Percentiles rank a stretch among this genome's conserved stretches.
phyloP scores from a whole-genome alignment of 106 monocot genomes.

The Ottelia alismoides region DNA sequence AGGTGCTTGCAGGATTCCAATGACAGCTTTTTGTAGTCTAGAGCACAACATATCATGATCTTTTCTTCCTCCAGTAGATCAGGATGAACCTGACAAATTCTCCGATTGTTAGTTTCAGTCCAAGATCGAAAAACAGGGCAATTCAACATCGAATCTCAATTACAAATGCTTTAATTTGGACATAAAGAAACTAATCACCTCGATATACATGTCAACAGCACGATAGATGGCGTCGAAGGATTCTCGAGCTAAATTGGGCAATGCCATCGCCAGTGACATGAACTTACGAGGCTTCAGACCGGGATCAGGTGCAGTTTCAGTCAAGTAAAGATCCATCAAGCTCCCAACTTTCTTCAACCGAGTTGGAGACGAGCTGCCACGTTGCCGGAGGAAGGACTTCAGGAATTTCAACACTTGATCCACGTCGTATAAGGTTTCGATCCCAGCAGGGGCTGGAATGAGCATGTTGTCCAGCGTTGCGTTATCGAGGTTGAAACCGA shows the following conservation, averaged over 20 bases:
- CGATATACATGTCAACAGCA: constrained; percentile 65
- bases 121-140: too few species aligned
- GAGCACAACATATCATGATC: constrained; percentile 45
- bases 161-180: too few species aligned
- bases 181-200: constrained; percentile 22
- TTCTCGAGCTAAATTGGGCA: constrained; percentile 60
- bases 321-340: constrained; percentile 63
- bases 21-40: constrained; percentile 67
- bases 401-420: constrained; percentile 43
- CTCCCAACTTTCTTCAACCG: constrained; percentile 51
- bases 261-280: constrained; percentile 23
- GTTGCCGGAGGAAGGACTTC: constrained; percentile 31
- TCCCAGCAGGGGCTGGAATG: constrained; percentile 27
- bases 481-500: constrained; percentile 45
- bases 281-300: constrained; percentile 54
- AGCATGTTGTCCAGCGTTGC: constrained; percentile 63
- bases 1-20: constrained; percentile 60
- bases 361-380: constrained; percentile 1
- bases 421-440: constrained; percentile 55
- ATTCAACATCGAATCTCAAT: too few species aligned
- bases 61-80: constrained; percentile 60
- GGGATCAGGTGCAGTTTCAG: constrained; percentile 74
- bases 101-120: too few species aligned
- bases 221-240: constrained; percentile 53
- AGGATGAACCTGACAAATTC: constrained; percentile 60